A percentile compares a stretch with the other conserved stretches of the same genome.
Evolutionary conservation across 805 yeast species (phyloP).

Genomic region (Kuraishia ogatae): DNA sequence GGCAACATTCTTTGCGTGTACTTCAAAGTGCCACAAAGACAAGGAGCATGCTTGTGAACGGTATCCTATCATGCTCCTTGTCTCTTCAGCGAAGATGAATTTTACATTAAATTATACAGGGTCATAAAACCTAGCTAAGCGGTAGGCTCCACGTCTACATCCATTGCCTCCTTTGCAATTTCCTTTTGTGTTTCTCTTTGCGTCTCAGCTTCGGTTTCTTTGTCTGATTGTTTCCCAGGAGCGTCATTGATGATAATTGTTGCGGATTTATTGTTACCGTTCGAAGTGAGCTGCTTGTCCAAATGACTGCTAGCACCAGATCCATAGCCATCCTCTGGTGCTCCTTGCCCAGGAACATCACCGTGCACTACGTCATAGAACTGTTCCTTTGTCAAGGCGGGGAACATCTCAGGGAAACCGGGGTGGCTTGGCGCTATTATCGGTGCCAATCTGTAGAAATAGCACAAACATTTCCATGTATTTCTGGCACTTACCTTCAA

Average conservation of each 20-base stretch:
- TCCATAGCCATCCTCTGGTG: background rate
- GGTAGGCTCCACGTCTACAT: background rate
- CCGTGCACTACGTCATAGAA: background rate
- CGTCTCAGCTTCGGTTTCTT: background rate
- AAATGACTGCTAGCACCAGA: too few species aligned
- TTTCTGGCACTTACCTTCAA: background rate
- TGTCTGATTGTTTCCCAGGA: background rate
- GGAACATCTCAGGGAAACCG: slow-evolving; percentile 16
- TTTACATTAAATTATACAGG: too few species aligned
- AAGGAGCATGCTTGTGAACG: too few species aligned
- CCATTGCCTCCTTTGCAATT: background rate
- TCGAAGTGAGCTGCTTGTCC: too few species aligned
- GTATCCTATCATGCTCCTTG: too few species aligned
- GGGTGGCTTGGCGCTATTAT: slow-evolving; percentile 12
- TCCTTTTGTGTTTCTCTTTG: background rate
- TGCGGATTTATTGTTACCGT: too few species aligned
- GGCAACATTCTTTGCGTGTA: too few species aligned
- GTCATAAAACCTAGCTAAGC: background rate
- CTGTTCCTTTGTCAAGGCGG: slow-evolving; percentile 10
- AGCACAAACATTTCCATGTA: slow-evolving; percentile 16
- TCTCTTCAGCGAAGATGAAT: too few species aligned
- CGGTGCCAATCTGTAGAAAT: slow-evolving; percentile 11
- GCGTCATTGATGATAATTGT: too few species aligned
- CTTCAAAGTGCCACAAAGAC: too few species aligned
- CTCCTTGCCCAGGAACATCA: background rate